Evolutionary conservation across 257 asterid genomes (phyloP), one percentile per base, ranked within the genome.

Genomic region (Solanum clarkiae): DNA sequence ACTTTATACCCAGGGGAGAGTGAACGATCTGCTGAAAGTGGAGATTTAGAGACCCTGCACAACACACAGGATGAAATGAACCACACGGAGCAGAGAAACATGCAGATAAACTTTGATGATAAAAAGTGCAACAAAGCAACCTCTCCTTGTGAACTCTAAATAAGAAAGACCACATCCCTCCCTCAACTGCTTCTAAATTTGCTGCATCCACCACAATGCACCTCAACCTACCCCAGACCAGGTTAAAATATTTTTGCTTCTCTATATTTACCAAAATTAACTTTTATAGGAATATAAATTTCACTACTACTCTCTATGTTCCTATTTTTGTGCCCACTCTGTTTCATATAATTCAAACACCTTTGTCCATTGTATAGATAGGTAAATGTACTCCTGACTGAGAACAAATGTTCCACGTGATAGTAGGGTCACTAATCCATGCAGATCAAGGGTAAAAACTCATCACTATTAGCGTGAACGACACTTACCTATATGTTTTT

Each of bases 11-110:
- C 84, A 65, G 91, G 87, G 60, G 93, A 89, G 81, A 90, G 91
- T 81, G 95, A 90, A 84, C 14, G 91, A 87, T 91, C n/a, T 75
- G 91, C 87, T 65, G 93, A 93, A 90, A 86, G 86, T 49, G 98
- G 94, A 89, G 97, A 94, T 49, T 26, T 92, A 24, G 93, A 90
- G 86, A 82, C 89, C 94, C 98, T 92, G 93, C 68, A 80, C 71
- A 62, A 80, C 66, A 80, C 22, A 59, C 2, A 68, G 80, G 65
- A 79, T 79, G 29, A 53, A 53, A 16, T 53, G 65, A 55, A 66
- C 72, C 84, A 15, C 45, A 17, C 86, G 74, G 65, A 51, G 49
- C 44, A 49, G 82, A 26, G n/a, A 32, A 59, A 10, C 6, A 62
- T 44, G 20, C 80, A 56, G 62, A 49, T 49, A 75, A 59, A 56